Conservation (phyloP, 805 yeast genomes). For the Candida takata region DNA sequence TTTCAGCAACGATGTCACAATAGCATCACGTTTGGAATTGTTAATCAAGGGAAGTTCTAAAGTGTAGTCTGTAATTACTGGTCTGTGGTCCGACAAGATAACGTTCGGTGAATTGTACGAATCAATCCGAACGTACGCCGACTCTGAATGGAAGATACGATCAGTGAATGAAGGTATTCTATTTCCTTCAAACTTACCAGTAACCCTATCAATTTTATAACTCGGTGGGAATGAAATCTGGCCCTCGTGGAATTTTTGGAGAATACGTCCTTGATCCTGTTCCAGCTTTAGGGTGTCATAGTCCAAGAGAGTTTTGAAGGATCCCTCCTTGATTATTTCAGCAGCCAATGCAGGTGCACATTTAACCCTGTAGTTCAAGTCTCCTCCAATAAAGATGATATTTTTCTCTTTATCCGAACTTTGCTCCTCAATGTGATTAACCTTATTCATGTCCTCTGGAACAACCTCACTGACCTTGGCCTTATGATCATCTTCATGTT, state of each 20-base stretch:
- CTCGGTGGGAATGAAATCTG: constrained; percentile 46
- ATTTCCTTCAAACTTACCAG: constrained; percentile 22
- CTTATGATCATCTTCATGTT: no score
- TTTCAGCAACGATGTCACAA: constrained; percentile 32
- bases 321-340: constrained; percentile 24
- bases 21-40: constrained; percentile 26
- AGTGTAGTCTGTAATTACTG: constrained; percentile 37
- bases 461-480: neutral
- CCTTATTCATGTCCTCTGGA: neutral
- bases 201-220: constrained; percentile 33
- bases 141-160: constrained; percentile 37
- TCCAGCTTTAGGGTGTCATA: constrained; percentile 38
- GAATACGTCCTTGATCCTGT: constrained; percentile 27
- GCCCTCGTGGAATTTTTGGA: constrained; percentile 42
- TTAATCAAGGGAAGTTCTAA: constrained; percentile 31
- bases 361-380: constrained; percentile 43
- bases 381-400: constrained; percentile 40
- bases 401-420: constrained; percentile 11
- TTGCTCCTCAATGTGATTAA: constrained; percentile 2
- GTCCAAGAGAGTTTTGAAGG: constrained; percentile 30
- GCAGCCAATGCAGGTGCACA: constrained; percentile 25
- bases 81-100: constrained; percentile 46
- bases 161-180: constrained; percentile 57
- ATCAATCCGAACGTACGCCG: constrained; percentile 23
- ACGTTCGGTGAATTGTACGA: constrained; percentile 22